Evolutionary conservation across 176 grass and related monocot genomes (phyloP).

Genomic region (Aegilops umbellulata): DNA sequence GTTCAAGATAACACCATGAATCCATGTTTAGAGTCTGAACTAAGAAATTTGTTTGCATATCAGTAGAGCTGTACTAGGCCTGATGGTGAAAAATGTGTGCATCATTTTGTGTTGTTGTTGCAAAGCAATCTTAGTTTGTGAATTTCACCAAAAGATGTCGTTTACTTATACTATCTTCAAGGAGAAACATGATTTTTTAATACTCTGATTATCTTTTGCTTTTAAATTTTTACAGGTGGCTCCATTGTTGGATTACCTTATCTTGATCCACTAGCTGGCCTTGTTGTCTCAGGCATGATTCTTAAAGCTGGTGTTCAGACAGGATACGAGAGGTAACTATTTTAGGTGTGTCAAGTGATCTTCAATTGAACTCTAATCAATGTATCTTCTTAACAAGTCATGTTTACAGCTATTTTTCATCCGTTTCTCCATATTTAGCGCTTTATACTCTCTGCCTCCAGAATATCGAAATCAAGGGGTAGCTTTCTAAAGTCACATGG

Average conservation of each 20-base stretch:
- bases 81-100: constrained; percentile 6
- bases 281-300: constrained; percentile 94
- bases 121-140: background rate
- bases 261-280: constrained; percentile 93
- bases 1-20: background rate
- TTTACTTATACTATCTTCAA: background rate
- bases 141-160: constrained; percentile 15
- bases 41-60: background rate
- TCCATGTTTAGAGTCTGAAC: background rate
- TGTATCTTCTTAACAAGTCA: background rate
- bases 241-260: constrained; percentile 74
- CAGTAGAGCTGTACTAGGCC: constrained; percentile 2
- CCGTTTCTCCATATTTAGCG: background rate
- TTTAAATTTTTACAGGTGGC: constrained; percentile 62
- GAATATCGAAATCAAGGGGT: background rate
- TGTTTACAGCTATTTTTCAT: background rate
- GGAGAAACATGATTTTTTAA: background rate
- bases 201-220: background rate
- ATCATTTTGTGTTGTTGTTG: constrained; percentile 9
- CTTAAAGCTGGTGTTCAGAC: constrained; percentile 89
- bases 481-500: constrained; percentile 12
- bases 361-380: constrained; percentile 15
- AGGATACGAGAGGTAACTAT: constrained; percentile 77
- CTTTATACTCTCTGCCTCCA: background rate
- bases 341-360: constrained; percentile 12